These are phyloP conservation scores for Cladosporium sp. DNA, from an alignment of 2,329 filamentous ascomycete species.

Conservation along the genomic window DNA sequence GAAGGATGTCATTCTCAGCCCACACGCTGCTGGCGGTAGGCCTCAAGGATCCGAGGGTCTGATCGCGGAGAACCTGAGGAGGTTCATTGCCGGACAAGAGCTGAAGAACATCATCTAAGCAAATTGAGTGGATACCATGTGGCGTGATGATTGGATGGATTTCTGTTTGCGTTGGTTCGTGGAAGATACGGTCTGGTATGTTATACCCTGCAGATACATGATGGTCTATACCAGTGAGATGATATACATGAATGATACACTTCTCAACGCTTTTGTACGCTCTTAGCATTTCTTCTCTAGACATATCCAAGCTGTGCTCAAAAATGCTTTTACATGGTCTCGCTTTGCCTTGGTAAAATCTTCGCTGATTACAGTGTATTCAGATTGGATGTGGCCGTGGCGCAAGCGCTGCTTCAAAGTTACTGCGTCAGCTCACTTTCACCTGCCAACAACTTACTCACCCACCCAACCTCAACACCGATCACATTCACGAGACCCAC, in stretches of 20 bases:
- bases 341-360: too few relatives aligned
- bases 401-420: background rate
- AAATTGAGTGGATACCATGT: background rate
- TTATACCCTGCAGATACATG: conserved; percentile 6
- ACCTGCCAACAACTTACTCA: background rate
- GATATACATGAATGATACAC: background rate
- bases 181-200: background rate
- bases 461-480: background rate
- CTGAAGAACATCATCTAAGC: conserved; percentile 57
- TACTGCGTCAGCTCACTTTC: too few relatives aligned
- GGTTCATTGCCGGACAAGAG: conserved; percentile 60
- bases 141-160: background rate
- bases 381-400: too few relatives aligned
- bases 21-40: conserved; percentile 62
- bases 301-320: too few relatives aligned
- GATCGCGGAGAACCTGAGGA: conserved; percentile 63
- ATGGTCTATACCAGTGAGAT: background rate
- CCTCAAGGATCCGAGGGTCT: conserved; percentile 62
- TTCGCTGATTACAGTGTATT: too few relatives aligned
- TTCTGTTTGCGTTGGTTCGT: background rate
- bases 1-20: conserved; percentile 57
- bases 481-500: background rate
- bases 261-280: background rate
- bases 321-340: too few relatives aligned
- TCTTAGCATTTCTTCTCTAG: background rate